Percentiles rank a stretch among this genome's conserved stretches.
phyloP scores from a whole-genome alignment of 208 protist genomes.

The Trypanosoma caninum region DNA sequence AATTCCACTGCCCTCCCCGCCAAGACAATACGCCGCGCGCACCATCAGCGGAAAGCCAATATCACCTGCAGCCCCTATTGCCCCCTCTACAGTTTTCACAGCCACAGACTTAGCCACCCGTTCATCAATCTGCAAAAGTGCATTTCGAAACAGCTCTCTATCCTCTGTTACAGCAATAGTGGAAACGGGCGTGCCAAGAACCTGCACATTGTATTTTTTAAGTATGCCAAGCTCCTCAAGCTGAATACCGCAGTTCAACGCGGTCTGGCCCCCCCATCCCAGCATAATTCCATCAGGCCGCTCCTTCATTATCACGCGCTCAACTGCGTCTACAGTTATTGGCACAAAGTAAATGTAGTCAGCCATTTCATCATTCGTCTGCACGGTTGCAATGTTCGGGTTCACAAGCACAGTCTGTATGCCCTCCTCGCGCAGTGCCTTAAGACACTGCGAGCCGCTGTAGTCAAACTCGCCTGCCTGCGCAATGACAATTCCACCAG shows the following conservation, averaged over 20 bases:
- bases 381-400: constrained; percentile 99
- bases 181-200: constrained; percentile 94
- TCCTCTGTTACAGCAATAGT: constrained; percentile 97
- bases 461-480: constrained; percentile 99
- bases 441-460: constrained; percentile 97
- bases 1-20: constrained; percentile 98
- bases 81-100: constrained; percentile 73
- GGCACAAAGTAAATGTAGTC: constrained; percentile 98
- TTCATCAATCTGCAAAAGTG: constrained; percentile 96
- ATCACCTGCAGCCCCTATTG: constrained; percentile 44
- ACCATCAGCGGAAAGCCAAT: constrained; percentile 98
- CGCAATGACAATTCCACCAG: constrained; percentile 96
- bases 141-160: constrained; percentile 96
- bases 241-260: constrained; percentile 97
- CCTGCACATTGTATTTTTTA: constrained; percentile 92
- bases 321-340: constrained; percentile 92
- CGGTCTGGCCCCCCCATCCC: constrained; percentile 98
- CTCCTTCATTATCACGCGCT: constrained; percentile 95
- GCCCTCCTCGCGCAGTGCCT: constrained; percentile 97
- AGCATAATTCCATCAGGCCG: constrained; percentile 95
- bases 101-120: constrained; percentile 82
- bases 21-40: constrained; percentile 97
- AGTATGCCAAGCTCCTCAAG: constrained; percentile 92
- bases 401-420: constrained; percentile 98
- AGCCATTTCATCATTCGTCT: constrained; percentile 96